Evolutionary conservation across 306 rosid species (phyloP).

Genomic region (Leucaena leucocephala): DNA sequence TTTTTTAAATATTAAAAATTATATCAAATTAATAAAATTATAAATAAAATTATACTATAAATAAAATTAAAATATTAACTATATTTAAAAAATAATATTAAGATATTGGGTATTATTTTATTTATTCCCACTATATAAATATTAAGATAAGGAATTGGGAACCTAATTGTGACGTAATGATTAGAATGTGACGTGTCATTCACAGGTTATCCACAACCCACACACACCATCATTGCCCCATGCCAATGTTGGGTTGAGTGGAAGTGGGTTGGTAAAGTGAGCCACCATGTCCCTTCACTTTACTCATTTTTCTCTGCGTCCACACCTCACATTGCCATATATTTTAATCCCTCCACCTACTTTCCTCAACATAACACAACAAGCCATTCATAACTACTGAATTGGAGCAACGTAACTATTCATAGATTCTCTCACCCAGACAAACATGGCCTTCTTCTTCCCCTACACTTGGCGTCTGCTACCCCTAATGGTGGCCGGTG

Average conservation of each 20-base stretch:
- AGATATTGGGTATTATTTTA: no score
- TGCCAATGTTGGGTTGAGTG: constrained; percentile 23
- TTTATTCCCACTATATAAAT: no score
- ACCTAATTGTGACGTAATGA: no score
- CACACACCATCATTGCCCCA: constrained; percentile 16
- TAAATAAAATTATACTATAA: no score
- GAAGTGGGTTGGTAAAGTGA: constrained; percentile 60
- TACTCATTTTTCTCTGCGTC: neutral
- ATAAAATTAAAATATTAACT: no score
- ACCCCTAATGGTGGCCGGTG: constrained; percentile 18
- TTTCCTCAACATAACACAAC: neutral
- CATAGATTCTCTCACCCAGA: neutral
- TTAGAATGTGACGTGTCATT: no score
- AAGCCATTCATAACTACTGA: constrained; percentile 13
- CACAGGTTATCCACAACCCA: neutral
- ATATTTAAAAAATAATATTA: no score
- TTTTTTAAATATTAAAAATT: no score
- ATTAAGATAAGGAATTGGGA: no score
- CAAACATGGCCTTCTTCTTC: neutral
- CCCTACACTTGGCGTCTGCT: neutral
- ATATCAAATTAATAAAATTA: no score
- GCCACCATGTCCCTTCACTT: constrained; percentile 9
- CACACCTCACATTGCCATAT: neutral
- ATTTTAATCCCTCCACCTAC: neutral
- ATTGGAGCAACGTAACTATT: constrained; percentile 7